phyloP scores from a whole-genome alignment of 148 eudicot species.

The Persicaria tinctoria region DNA sequence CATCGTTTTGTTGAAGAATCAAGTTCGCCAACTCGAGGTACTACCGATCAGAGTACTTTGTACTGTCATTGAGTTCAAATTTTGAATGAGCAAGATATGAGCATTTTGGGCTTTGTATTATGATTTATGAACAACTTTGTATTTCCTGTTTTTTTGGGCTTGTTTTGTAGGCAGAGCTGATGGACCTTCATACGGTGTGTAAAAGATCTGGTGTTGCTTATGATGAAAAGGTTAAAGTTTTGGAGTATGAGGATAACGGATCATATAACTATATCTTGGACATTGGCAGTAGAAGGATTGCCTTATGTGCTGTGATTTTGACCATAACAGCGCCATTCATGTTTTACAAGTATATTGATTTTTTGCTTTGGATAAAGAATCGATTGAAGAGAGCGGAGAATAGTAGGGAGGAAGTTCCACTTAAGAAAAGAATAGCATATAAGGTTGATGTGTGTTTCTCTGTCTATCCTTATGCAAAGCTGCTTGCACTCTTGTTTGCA shows the following conservation, averaged over 20 bases:
- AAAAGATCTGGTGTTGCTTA: slow-evolving; percentile 21
- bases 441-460: slow-evolving; percentile 89
- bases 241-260: slow-evolving; percentile 24
- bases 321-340: slow-evolving; percentile 60
- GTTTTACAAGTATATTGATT: slow-evolving; percentile 62
- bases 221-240: slow-evolving; percentile 15
- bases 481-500: slow-evolving; percentile 83
- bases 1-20: slow-evolving; percentile 34
- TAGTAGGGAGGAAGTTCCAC: slow-evolving; percentile 67
- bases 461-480: slow-evolving; percentile 86
- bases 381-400: slow-evolving; percentile 34
- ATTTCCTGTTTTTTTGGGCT: too few species aligned
- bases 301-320: slow-evolving; percentile 48
- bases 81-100: too few species aligned
- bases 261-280: slow-evolving; percentile 23
- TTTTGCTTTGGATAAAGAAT: slow-evolving; percentile 42
- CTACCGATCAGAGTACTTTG: not conserved
- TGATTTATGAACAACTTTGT: not conserved
- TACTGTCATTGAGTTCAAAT: too few species aligned
- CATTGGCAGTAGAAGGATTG: slow-evolving; percentile 39
- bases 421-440: slow-evolving; percentile 84
- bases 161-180: slow-evolving; percentile 45
- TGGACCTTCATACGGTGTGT: slow-evolving; percentile 37
- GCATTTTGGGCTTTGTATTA: not conserved
- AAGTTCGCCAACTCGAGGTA: slow-evolving; percentile 66